Conservation (phyloP, 495 filamentous ascomycete genomes). For the Penicillium coffeae region DNA sequence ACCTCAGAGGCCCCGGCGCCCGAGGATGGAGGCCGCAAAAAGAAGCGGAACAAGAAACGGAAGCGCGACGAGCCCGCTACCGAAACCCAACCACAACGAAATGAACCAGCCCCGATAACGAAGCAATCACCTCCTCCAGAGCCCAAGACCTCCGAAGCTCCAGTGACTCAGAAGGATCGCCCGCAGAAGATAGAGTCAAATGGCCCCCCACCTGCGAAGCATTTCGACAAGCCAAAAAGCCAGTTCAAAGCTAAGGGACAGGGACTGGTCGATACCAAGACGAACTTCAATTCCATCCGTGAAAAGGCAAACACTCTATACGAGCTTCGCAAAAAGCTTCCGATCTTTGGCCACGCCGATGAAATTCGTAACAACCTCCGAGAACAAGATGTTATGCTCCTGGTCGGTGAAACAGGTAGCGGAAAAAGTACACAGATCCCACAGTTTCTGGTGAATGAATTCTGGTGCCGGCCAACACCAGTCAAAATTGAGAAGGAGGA, state of each 20-base stretch:
- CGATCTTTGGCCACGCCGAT: conserved; percentile 71
- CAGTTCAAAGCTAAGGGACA: conserved; percentile 14
- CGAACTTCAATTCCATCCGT: conserved; percentile 33
- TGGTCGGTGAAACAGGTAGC: conserved; percentile 92
- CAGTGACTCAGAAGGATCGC: background rate
- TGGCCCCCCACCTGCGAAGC: background rate
- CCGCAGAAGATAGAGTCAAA: background rate
- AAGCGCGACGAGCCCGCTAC: conserved; percentile 35
- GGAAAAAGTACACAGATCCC: conserved; percentile 97
- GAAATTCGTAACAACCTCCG: conserved; percentile 64
- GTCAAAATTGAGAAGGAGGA: conserved; percentile 42
- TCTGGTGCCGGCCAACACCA: conserved; percentile 66
- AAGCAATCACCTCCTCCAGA: background rate
- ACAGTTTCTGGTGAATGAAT: conserved; percentile 77
- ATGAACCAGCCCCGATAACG: background rate
- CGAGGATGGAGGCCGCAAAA: conserved; percentile 24
- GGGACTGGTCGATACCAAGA: conserved; percentile 19
- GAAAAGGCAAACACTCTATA: conserved; percentile 48
- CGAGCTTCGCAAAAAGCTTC: conserved; percentile 60
- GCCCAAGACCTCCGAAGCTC: background rate
- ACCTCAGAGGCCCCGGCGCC: background rate
- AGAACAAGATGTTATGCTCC: conserved; percentile 70
- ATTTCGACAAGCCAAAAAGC: conserved; percentile 3
- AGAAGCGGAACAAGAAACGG: conserved; percentile 40
- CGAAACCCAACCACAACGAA: conserved; percentile 5